A percentile compares a stretch with the other conserved stretches of the same genome.
Conservation (phyloP, 805 yeast genomes). For the Cyberlindnera galapagoensis region DNA sequence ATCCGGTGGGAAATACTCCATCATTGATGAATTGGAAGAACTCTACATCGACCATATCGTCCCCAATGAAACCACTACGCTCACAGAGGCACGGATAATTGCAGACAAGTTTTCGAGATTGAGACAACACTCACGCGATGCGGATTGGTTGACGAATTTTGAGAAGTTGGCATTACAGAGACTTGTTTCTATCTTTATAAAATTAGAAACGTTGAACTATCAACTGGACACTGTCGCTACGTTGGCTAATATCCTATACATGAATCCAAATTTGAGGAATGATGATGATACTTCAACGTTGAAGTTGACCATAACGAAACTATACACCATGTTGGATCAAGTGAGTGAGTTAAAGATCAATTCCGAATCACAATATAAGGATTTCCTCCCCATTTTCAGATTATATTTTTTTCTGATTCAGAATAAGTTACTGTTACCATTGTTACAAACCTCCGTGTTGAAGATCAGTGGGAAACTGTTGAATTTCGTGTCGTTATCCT, state of each 20-base stretch:
- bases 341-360: constrained; percentile 23
- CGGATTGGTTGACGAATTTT: constrained; percentile 11
- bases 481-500: constrained; percentile 21
- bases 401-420: constrained; percentile 20
- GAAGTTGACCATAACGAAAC: constrained; percentile 7
- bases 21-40: too few relatives aligned
- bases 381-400: constrained; percentile 23
- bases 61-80: too few relatives aligned
- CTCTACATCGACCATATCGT: too few relatives aligned
- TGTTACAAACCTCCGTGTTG: constrained; percentile 11
- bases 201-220: constrained; percentile 7
- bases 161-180: constrained; percentile 7
- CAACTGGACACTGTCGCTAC: constrained; percentile 18
- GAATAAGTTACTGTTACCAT: constrained; percentile 8
- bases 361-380: constrained; percentile 20
- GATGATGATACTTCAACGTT: constrained; percentile 2
- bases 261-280: constrained; percentile 14
- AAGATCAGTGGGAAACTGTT: constrained; percentile 20
- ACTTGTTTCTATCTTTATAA: constrained; percentile 9
- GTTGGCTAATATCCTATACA: constrained; percentile 18
- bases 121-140: constrained; percentile 12
- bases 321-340: constrained; percentile 13
- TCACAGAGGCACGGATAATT: too few relatives aligned
- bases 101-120: constrained; percentile 7
- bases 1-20: too few relatives aligned